Conservation (phyloP, 441 rosid genomes). For the Dalechampia spathulata region DNA sequence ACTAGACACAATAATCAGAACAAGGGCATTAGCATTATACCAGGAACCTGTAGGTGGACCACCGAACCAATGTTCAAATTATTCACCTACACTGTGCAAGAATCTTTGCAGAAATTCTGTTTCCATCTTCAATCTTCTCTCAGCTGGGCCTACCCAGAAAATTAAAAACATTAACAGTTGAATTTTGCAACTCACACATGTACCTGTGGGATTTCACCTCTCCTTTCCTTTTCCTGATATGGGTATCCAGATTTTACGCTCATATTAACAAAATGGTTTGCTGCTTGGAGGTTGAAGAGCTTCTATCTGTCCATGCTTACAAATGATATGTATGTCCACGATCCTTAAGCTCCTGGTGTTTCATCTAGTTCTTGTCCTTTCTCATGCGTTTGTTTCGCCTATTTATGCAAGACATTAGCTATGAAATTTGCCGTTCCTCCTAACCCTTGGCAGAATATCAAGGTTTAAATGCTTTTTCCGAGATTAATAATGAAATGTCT, state of each 20-base stretch:
- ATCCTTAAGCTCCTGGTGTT: no score
- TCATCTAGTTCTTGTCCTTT: no score
- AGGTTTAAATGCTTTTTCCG: no score
- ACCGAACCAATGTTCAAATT: conserved; percentile 17
- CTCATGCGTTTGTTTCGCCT: no score
- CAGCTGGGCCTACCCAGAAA: conserved; percentile 13
- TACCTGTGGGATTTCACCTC: background rate
- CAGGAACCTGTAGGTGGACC: conserved; percentile 30
- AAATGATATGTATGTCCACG: no score
- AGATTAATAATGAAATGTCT: no score
- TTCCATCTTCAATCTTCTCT: background rate
- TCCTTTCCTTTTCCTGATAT: conserved; percentile 27
- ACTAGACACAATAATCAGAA: background rate
- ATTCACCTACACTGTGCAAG: conserved; percentile 17
- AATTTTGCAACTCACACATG: background rate
- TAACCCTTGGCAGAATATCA: no score
- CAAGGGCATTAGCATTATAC: conserved; percentile 3
- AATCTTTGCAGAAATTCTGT: conserved; percentile 39
- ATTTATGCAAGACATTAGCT: no score
- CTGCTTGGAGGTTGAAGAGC: no score
- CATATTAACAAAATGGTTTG: background rate
- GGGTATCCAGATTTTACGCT: conserved; percentile 12
- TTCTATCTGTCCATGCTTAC: no score
- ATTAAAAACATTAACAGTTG: conserved; percentile 4
- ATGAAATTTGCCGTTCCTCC: no score